Evolutionary conservation across 2,329 filamentous ascomycete species (phyloP), one percentile per base, ranked within the genome.

Genomic region (Myotisia sp.): DNA sequence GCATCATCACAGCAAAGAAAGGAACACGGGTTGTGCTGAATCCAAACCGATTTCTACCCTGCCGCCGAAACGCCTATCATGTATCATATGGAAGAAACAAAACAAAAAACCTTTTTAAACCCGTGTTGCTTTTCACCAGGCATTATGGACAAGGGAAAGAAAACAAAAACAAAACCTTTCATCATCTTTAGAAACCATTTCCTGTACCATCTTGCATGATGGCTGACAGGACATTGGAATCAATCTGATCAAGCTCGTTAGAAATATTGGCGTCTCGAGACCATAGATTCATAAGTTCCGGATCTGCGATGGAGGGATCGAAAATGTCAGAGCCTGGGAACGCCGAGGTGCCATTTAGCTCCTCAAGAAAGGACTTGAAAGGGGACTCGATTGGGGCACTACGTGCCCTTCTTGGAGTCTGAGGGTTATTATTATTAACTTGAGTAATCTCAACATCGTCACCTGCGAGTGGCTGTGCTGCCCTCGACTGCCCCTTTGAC

Each of bases 271-370:
- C 45, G 20, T 35, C 33, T 31, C 54, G 53, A 13, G 42, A 38
- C 23, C 45, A 44, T 20, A 47, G 29, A 27, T 36, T 38, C 13
- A 45, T 34, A 10, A 47, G 28, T 9, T 54, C 48, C 14, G 42
- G 40, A 26, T 50, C 44, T 12, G 54, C 42, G 16, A 53, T 50
- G 8, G 52, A 47, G 5, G 52, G 53, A 37, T 59, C 55, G 27
- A 57, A 51, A 19, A 53, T 38, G 17, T 43, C 45, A 14, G 48
- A 38, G 21, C 49, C 30, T 17, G 30, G 26, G 26, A 38, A 19
- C 6, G 22, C 22, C 12, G 39, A 35, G 4, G 32, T 13, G 29
- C 39, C 34, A 31, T 36, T 38, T 10, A 34, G 22, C 10, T 34
- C 24, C 6, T 34, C 32, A 27, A 26, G 23, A 10, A 34, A 26